Evolutionary conservation across 306 rosid genomes (phyloP).

Genomic region (Quercus alba): DNA sequence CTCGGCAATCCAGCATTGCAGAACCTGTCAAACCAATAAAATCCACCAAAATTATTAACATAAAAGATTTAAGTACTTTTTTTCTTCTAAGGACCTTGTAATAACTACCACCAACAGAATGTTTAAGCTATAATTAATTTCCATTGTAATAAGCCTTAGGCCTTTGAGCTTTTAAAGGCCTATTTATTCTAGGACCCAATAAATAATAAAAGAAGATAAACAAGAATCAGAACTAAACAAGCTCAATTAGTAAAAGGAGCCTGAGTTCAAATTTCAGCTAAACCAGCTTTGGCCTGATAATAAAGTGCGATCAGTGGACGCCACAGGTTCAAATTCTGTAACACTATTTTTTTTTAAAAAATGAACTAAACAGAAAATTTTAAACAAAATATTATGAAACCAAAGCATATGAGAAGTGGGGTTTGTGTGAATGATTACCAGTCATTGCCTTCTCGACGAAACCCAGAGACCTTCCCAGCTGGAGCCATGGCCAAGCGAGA

Average conservation of each 20-base stretch:
- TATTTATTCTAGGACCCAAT: background rate
- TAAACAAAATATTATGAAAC: background rate
- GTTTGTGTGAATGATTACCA: conserved; percentile 42
- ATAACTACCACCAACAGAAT: background rate
- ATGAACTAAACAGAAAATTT: background rate
- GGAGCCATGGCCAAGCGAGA: conserved; percentile 68
- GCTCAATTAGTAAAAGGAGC: too few relatives aligned
- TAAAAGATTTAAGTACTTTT: background rate
- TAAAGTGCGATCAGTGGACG: too few relatives aligned
- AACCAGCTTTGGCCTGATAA: too few relatives aligned
- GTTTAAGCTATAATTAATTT: background rate
- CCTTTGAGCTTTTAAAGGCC: background rate
- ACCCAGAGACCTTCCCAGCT: conserved; percentile 68
- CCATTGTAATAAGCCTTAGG: background rate
- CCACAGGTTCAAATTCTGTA: too few relatives aligned
- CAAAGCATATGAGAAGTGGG: background rate
- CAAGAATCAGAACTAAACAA: background rate
- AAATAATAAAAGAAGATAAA: background rate
- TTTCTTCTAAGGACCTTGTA: background rate
- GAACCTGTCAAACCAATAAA: conserved; percentile 45
- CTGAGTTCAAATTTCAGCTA: too few relatives aligned
- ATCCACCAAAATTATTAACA: background rate
- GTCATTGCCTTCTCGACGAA: conserved; percentile 65
- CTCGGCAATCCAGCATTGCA: conserved; percentile 68
- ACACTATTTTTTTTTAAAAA: too few relatives aligned